A percentile compares a stretch with the other conserved stretches of the same genome.
Conservation (phyloP, 2,329 filamentous ascomycete genomes). For the Alternaria incomplexa region DNA sequence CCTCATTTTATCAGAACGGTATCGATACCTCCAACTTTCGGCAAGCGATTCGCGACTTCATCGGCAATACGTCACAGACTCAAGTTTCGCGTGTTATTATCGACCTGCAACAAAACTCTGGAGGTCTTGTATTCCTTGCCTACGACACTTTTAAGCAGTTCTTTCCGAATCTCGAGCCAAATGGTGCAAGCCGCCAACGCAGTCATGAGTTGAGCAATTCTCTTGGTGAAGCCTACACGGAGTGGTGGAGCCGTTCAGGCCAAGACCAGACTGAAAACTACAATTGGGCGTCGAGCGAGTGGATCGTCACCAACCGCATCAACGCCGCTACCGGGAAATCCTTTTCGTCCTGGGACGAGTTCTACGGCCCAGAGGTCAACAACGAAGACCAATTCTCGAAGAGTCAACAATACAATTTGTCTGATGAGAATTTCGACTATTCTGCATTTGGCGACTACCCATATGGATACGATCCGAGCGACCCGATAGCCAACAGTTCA, state of each 20-base stretch:
- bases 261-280: slow-evolving; percentile 1
- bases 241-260: slow-evolving; percentile 5
- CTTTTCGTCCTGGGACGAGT: slow-evolving; percentile 52
- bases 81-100: slow-evolving; percentile 64
- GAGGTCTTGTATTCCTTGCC: slow-evolving; percentile 52
- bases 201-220: slow-evolving; percentile 41
- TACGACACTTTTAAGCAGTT: slow-evolving; percentile 55
- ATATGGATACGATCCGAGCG: not conserved
- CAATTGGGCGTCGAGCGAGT: slow-evolving; percentile 16
- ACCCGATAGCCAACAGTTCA: not conserved
- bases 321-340: slow-evolving; percentile 29
- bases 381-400: slow-evolving; percentile 46
- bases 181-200: slow-evolving; percentile 52
- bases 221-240: slow-evolving; percentile 21
- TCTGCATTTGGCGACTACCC: not conserved
- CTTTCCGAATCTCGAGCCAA: slow-evolving; percentile 53
- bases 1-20: slow-evolving; percentile 41
- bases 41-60: slow-evolving; percentile 46
- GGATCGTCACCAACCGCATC: slow-evolving; percentile 20
- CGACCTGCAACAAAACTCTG: slow-evolving; percentile 65
- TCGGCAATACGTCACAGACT: slow-evolving; percentile 51
- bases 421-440: not conserved
- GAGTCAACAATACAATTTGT: slow-evolving; percentile 7
- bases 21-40: slow-evolving; percentile 20
- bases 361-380: slow-evolving; percentile 34